Conservation (phyloP, 202 grass and related monocot genomes). For the Panicum hallii region DNA sequence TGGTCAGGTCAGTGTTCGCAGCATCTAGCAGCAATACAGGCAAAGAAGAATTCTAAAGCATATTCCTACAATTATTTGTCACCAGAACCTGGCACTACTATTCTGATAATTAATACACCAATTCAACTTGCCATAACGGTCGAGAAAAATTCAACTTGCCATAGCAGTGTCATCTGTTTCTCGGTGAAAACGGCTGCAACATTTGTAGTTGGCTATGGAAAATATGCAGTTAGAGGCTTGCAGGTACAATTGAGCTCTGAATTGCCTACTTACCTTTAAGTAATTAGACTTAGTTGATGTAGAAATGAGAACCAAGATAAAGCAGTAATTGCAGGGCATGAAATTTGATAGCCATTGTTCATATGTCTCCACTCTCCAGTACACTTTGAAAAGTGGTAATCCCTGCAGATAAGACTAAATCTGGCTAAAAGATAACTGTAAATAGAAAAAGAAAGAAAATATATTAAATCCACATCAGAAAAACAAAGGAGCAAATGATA, state of each 20-base stretch:
- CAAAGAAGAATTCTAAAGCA: constrained; percentile 36
- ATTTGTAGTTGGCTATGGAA: not conserved
- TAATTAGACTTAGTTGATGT: not conserved
- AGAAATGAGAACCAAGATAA: constrained; percentile 15
- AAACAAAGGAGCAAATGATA: not conserved
- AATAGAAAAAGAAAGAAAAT: not conserved
- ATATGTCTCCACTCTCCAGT: not conserved
- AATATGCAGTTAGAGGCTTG: constrained; percentile 8
- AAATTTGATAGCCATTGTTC: constrained; percentile 7
- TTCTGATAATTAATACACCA: not conserved
- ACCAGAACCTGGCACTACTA: not conserved
- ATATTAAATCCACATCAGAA: not conserved
- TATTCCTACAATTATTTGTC: constrained; percentile 31
- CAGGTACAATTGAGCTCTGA: constrained; percentile 4
- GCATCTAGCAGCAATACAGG: not conserved
- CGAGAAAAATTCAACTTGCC: not conserved
- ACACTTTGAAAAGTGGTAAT: no score
- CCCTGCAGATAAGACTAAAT: not conserved
- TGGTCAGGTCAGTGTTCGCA: constrained; percentile 22
- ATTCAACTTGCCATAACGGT: not conserved
- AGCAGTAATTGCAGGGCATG: constrained; percentile 26
- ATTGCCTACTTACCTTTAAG: constrained; percentile 21
- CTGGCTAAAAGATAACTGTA: constrained; percentile 7
- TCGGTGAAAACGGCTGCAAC: not conserved
- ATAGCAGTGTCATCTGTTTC: constrained; percentile 10